phyloP scores from a whole-genome alignment of 2,329 filamentous ascomycete genomes.

The Aspergillus pseudoglaucus region DNA sequence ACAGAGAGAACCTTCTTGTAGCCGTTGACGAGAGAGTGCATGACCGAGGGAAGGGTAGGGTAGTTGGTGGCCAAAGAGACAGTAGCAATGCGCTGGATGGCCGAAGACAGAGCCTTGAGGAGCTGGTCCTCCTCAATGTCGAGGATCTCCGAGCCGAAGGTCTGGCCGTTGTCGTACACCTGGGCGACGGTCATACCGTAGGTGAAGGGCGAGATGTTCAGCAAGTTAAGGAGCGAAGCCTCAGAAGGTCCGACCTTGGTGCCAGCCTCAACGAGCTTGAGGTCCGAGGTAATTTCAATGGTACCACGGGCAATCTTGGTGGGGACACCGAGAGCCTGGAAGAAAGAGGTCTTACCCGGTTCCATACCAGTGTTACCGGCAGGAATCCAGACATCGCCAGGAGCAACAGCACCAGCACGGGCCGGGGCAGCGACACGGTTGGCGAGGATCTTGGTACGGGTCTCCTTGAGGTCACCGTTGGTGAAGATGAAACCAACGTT shows the following conservation, averaged over 20 bases:
- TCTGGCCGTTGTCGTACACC: slow-evolving; percentile 97
- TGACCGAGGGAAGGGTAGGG: slow-evolving; percentile 91
- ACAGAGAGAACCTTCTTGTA: slow-evolving; percentile 94
- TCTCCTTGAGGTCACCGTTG: slow-evolving; percentile 86
- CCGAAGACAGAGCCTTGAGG: slow-evolving; percentile 70
- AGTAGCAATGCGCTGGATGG: slow-evolving; percentile 79
- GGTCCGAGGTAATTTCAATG: slow-evolving; percentile 97
- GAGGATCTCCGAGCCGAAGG: slow-evolving; percentile 76
- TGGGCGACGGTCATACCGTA: slow-evolving; percentile 96
- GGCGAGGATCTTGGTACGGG: slow-evolving; percentile 86
- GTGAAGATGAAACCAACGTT: slow-evolving; percentile 99
- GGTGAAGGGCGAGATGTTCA: slow-evolving; percentile 99
- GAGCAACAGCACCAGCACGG: slow-evolving; percentile 94
- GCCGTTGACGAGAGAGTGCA: slow-evolving; percentile 91
- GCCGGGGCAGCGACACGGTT: slow-evolving; percentile 98
- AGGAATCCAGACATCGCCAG: slow-evolving; percentile 86
- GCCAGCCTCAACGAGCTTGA: slow-evolving; percentile 93
- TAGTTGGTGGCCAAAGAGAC: slow-evolving; percentile 90
- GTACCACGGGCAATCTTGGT: slow-evolving; percentile 99
- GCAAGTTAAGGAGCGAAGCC: slow-evolving; percentile 97
- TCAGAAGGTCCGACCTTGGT: slow-evolving; percentile 97
- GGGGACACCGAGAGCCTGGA: slow-evolving; percentile 99
- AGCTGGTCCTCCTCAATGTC: slow-evolving; percentile 95
- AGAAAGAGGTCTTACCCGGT: slow-evolving; percentile 99
- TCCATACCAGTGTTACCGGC: slow-evolving; percentile 99